Percentiles rank a stretch among this genome's conserved stretches.
Conservation (phyloP, 179 eudicot species). For the Beta corolliflora region DNA sequence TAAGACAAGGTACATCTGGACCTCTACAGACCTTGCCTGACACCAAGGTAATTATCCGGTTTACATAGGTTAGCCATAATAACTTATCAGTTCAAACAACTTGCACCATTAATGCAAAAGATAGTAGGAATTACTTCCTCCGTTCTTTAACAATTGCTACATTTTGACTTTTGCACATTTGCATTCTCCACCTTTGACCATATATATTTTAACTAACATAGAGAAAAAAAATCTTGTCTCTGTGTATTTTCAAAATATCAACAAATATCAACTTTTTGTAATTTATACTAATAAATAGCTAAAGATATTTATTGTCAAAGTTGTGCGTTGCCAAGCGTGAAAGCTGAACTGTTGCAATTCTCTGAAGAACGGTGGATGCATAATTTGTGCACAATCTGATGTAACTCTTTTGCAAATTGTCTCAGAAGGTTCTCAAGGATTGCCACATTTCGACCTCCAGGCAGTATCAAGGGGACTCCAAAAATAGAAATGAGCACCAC, state of each 20-base stretch:
- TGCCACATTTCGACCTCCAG: conserved; percentile 38
- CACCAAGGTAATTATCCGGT: background rate
- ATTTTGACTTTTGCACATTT: no score
- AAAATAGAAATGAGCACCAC: conserved; percentile 43
- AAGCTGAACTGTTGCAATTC: no score
- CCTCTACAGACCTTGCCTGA: background rate
- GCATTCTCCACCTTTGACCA: no score
- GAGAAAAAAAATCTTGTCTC: no score
- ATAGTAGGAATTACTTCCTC: background rate
- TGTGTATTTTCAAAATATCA: no score
- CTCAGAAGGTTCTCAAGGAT: conserved; percentile 43
- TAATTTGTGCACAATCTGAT: conserved; percentile 14
- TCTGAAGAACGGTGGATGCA: no score
- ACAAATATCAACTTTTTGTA: no score
- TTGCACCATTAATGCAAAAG: background rate
- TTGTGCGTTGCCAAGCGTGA: no score
- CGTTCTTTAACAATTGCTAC: no score
- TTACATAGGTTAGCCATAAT: background rate
- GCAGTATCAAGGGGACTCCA: conserved; percentile 41
- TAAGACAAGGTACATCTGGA: background rate
- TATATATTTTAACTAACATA: no score
- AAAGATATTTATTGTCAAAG: no score
- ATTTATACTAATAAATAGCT: no score
- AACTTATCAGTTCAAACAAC: background rate
- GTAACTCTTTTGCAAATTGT: background rate